A percentile compares a stretch with the other conserved stretches of the same genome.
Conservation (phyloP, 2,329 filamentous ascomycete genomes). For the Calonectria multiphialidica region DNA sequence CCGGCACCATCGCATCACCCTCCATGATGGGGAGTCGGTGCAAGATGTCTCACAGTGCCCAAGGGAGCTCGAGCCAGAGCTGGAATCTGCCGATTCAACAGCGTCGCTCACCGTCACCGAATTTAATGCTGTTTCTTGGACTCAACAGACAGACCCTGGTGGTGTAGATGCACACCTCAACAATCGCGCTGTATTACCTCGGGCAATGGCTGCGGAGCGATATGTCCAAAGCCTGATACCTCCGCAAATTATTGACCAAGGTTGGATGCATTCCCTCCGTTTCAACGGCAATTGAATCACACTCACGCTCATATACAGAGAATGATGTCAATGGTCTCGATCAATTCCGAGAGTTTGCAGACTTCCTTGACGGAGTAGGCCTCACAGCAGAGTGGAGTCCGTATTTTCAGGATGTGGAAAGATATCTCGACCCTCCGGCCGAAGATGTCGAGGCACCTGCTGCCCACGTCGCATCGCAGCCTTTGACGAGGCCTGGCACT, state of each 20-base stretch:
- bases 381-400: slow-evolving; percentile 54
- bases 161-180: neutral
- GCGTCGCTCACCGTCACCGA: slow-evolving; percentile 13
- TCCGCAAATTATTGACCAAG: slow-evolving; percentile 42
- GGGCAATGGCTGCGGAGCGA: slow-evolving; percentile 5
- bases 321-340: slow-evolving; percentile 37
- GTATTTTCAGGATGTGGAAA: slow-evolving; percentile 46
- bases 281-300: no score
- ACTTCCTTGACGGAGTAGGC: slow-evolving; percentile 52
- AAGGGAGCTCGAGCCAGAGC: slow-evolving; percentile 34
- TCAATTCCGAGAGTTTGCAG: slow-evolving; percentile 53
- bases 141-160: neutral
- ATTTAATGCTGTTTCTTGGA: slow-evolving; percentile 18
- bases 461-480: neutral
- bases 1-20: slow-evolving; percentile 55
- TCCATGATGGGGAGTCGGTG: slow-evolving; percentile 45
- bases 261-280: slow-evolving; percentile 31
- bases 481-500: slow-evolving; percentile 42
- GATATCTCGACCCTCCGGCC: slow-evolving; percentile 27
- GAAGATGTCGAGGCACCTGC: slow-evolving; percentile 30
- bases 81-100: slow-evolving; percentile 8
- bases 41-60: slow-evolving; percentile 32
- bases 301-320: neutral
- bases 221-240: slow-evolving; percentile 23
- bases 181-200: slow-evolving; percentile 23